Base-by-base conservation (phyloP, 257 asterid species). In the Solanum acaule region DNA sequence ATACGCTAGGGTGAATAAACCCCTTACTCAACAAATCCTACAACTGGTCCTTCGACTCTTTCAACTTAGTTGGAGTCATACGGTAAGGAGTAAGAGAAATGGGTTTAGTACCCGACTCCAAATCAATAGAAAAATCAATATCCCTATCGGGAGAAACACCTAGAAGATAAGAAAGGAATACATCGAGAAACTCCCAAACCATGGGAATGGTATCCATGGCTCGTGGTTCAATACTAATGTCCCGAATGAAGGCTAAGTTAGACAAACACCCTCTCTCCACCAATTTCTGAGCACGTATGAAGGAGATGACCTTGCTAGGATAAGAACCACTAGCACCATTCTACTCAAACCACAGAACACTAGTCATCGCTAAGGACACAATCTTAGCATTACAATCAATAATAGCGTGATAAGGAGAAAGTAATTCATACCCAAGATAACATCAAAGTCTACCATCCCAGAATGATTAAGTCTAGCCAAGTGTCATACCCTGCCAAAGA, bases 171-270 rank as follows among this genome's bases (percentile, higher is more conserved):
- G 9, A 52, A 52, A 2, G 8, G 23, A 6, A 52, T 52, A 52
- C 9, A 52, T 15, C 61, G 4, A 52, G 61, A 16, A 52, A 52
- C 3, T 52, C 61, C 9, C 3, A 2, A 16, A 52, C 22, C 8
- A 49, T 2, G 3, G 23, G 61, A 15, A 49, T 0, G 23, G 8
- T 15, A 15, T 49, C 22, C 22, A 49, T 8, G 7, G 0, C 0
- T 15, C 23, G 8, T 49, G 9, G 23, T 49, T 16, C 22, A 52
- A 52, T 52, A 52, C 61, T 52, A 52, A 23, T 49, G 61, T 49
- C 8, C 61, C 61, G 0, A 52, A 16, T 52, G 23, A 52, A 52
- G 63, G 23, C 23, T 52, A 52, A 16, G 61, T 52, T 6, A 16
- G 22, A 52, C 9, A 52, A 52, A 52, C 63, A 52, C 4, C 10